A percentile compares a stretch with the other conserved stretches of the same genome.
These are phyloP conservation scores for Macadamia tetraphylla DNA, from an alignment of 164 flowering plant genomes.

Conservation along the genomic window DNA sequence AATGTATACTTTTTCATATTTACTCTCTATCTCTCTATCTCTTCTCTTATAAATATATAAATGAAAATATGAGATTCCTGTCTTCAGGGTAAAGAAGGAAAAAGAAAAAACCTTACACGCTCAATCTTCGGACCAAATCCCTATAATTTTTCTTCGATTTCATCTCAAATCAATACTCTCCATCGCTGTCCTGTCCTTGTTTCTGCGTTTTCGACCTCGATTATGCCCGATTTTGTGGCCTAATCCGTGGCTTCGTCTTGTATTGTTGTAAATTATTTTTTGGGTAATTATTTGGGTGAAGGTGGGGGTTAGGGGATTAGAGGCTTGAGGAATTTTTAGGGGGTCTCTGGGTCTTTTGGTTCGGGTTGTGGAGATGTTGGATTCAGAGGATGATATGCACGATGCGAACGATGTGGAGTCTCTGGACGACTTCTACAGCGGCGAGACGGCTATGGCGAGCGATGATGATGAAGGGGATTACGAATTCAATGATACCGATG, in stretches of 20 bases:
- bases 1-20: too few relatives aligned
- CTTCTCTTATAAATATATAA: too few relatives aligned
- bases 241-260: neutral
- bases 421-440: conserved; percentile 39
- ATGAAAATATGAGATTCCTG: too few relatives aligned
- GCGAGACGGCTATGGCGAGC: conserved; percentile 26
- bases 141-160: neutral
- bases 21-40: too few relatives aligned
- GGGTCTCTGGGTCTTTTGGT: neutral
- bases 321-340: neutral
- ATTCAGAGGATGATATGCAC: conserved; percentile 47
- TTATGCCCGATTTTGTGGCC: neutral
- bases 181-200: neutral
- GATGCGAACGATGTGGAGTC: conserved; percentile 34
- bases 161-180: neutral
- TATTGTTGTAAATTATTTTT: too few relatives aligned
- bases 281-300: neutral
- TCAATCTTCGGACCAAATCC: too few relatives aligned
- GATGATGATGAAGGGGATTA: conserved; percentile 30
- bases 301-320: neutral
- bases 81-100: too few relatives aligned
- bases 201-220: neutral
- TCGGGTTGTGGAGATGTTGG: conserved; percentile 23
- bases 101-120: too few relatives aligned
- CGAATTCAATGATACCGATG: conserved; percentile 49